Evolutionary conservation across 2,329 filamentous ascomycete species (phyloP).

Genomic region (Emergomyces pasteurianus): DNA sequence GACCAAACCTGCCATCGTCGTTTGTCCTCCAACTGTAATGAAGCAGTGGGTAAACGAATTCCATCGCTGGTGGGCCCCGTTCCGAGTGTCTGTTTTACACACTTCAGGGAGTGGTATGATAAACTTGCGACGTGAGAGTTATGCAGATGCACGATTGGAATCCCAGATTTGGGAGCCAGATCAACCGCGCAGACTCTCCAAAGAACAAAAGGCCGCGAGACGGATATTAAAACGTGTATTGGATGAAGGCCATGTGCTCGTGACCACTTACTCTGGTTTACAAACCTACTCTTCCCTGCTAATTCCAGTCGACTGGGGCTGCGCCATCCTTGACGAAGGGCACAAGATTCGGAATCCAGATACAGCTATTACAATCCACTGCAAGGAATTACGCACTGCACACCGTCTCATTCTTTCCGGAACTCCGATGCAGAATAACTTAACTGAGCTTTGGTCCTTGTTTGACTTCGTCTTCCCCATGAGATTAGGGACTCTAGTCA

Average conservation of each 20-base stretch:
- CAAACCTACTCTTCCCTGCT: slow-evolving; percentile 80
- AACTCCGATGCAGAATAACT: slow-evolving; percentile 94
- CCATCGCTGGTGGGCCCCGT: slow-evolving; percentile 98
- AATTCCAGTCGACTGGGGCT: slow-evolving; percentile 77
- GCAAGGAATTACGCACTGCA: slow-evolving; percentile 82
- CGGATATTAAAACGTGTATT: slow-evolving; percentile 73
- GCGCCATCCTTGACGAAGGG: slow-evolving; percentile 88
- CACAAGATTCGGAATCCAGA: slow-evolving; percentile 98
- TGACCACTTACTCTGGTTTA: slow-evolving; percentile 93
- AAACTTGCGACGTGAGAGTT: slow-evolving; percentile 52
- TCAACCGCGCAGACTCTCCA: slow-evolving; percentile 27
- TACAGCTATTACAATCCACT: slow-evolving; percentile 84
- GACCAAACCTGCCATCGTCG: slow-evolving; percentile 73
- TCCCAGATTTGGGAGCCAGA: slow-evolving; percentile 42
- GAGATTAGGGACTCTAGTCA: slow-evolving; percentile 81
- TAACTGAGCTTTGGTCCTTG: slow-evolving; percentile 89
- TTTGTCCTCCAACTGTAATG: slow-evolving; percentile 88
- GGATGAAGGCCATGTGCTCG: slow-evolving; percentile 76
- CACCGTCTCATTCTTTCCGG: slow-evolving; percentile 90
- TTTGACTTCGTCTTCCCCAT: slow-evolving; percentile 98
- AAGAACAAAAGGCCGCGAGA: slow-evolving; percentile 57
- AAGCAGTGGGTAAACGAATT: slow-evolving; percentile 98
- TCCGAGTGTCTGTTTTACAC: slow-evolving; percentile 88
- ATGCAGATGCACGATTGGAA: slow-evolving; percentile 51
- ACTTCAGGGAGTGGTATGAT: slow-evolving; percentile 95